Base-by-base conservation (phyloP, 2,329 filamentous ascomycete species). In the Emericellopsis atlantica region DNA sequence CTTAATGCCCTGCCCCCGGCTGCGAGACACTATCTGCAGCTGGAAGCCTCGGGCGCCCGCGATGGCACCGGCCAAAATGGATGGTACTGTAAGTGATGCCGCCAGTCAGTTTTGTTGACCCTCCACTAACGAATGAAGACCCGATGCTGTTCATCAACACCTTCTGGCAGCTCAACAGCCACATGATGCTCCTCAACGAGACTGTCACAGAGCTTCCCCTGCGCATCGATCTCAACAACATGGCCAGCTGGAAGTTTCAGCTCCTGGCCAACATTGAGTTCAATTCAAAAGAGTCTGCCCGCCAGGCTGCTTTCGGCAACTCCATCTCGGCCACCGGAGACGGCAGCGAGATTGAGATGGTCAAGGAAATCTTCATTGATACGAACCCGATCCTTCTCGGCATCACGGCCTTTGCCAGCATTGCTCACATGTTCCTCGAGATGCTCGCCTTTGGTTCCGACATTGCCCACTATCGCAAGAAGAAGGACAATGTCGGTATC, bases 401-500 rank as follows among this genome's bases (percentile, higher is more conserved):
- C 22, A 81, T 93, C 26, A 98, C 92, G 1, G 79, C 79, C 22
- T 61, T 93, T 8, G 92, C 94, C 51, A 89, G 79, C 48, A 74
- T 98, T 43, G 72, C 92, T 32, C 92, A 98, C 65, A 88, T 95
- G 74, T 69, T 98, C 50, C 90, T 98, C 48, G 92, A 98, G 64
- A 89, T 84, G 55, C 75, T 98, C 29, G 92, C 92, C 2, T 98
- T 98, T 68, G 95, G 94, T 55, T 95, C 84, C 57, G 92, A 98
- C 58, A 95, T 98, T 58, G 79, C 88, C 38, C 92, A 98, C 64
- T 98, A 92, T 78, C 86, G 89, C 57, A 95, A 96, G 70, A 98
- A 98, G 81, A 98, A 98, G 72, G 93, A 96, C 66, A 92, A 95
- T 44, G 84, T 98, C 23, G 92, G 92, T 47, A 94, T 95, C 36